Evolutionary conservation across 495 filamentous ascomycete genomes (phyloP).

Genomic region (Pyrenopolyporus hunteri): DNA sequence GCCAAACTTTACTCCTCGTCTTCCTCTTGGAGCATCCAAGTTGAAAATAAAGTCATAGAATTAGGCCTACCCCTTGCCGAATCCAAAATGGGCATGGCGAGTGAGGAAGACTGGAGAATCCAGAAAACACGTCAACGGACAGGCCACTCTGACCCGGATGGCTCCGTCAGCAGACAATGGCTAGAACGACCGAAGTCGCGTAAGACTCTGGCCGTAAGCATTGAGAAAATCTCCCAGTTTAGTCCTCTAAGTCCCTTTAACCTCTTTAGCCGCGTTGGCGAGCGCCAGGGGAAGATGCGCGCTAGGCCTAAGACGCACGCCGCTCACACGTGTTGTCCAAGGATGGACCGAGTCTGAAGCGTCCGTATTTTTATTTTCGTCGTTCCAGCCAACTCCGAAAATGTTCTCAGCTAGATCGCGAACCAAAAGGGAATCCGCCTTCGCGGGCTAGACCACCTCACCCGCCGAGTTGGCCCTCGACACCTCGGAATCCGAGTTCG

Average conservation of each 20-base stretch:
- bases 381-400: constrained; percentile 12
- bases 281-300: constrained; percentile 28
- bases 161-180: constrained; percentile 18
- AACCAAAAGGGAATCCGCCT: not conserved
- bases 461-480: constrained; percentile 10
- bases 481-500: not conserved
- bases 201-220: constrained; percentile 12
- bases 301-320: constrained; percentile 17
- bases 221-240: constrained; percentile 16
- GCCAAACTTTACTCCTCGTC: not conserved
- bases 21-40: not conserved
- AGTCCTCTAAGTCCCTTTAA: constrained; percentile 32
- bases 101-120: constrained; percentile 4
- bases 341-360: constrained; percentile 10
- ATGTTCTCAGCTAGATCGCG: not conserved
- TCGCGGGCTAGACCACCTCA: constrained; percentile 20
- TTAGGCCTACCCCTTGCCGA: not conserved
- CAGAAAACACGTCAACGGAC: constrained; percentile 18
- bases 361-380: constrained; percentile 24
- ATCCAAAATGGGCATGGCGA: constrained; percentile 6
- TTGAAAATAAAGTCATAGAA: not conserved
- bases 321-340: constrained; percentile 16
- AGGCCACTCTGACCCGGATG: constrained; percentile 20
- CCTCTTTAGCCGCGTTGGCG: constrained; percentile 43
- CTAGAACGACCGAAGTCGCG: constrained; percentile 14